Percentiles rank a stretch among this genome's conserved stretches.
Conservation (phyloP, 2,329 filamentous ascomycete genomes). For the Diaporthe helianthi region DNA sequence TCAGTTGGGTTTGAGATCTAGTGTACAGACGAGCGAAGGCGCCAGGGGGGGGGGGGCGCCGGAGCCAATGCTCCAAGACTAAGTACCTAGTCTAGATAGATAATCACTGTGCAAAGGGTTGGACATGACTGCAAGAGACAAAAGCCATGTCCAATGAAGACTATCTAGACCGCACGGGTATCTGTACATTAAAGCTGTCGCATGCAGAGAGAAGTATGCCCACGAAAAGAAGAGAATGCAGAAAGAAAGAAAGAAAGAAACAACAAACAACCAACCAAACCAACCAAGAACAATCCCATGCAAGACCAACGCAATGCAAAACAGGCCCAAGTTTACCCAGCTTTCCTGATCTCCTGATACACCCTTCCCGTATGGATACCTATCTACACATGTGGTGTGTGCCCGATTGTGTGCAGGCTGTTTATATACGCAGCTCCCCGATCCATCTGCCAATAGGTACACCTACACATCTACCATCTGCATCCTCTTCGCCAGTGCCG, state of each 20-base stretch:
- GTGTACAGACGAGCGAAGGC: too few species aligned
- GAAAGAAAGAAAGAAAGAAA: not conserved
- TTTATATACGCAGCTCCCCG: not conserved
- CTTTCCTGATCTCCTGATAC: not conserved
- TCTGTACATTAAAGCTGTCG: not conserved
- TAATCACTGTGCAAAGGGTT: not conserved
- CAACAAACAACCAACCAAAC: too few species aligned
- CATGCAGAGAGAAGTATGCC: not conserved
- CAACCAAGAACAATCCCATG: not conserved
- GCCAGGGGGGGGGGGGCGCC: not conserved
- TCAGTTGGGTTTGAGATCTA: not conserved
- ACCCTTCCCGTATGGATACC: not conserved
- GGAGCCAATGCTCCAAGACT: slow-evolving; percentile 11
- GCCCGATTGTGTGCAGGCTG: not conserved
- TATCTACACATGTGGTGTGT: not conserved
- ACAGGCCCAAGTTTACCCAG: not conserved
- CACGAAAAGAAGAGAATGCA: not conserved
- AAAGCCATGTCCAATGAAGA: not conserved
- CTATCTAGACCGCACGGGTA: slow-evolving; percentile 21
- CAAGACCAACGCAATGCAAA: not conserved
- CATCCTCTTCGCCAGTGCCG: slow-evolving; percentile 42
- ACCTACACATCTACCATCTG: slow-evolving; percentile 38
- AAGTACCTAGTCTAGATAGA: not conserved
- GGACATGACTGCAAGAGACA: not conserved
- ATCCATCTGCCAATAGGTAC: not conserved